Percentiles rank a stretch among this genome's conserved stretches.
phyloP scores from a whole-genome alignment of 2,329 filamentous ascomycete genomes.

The Claviceps capensis region DNA sequence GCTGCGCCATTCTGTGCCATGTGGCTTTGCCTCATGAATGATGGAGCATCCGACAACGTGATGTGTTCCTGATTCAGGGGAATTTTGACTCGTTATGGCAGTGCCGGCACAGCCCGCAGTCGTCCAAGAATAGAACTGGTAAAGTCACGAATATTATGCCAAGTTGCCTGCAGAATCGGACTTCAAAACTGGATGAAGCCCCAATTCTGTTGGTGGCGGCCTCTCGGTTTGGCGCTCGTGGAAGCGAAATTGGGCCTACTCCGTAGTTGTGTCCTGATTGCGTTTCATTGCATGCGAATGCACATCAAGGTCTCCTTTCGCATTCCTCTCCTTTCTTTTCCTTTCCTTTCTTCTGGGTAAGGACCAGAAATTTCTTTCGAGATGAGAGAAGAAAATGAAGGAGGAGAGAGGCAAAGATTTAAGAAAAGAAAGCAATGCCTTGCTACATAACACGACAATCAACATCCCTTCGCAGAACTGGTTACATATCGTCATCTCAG shows the following conservation, averaged over 20 bases:
- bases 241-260: not conserved
- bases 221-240: not conserved
- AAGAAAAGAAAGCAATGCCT: too few species aligned
- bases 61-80: too few species aligned
- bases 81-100: not conserved
- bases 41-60: not conserved
- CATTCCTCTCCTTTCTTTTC: too few species aligned
- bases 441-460: not conserved
- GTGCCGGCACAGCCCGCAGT: not conserved
- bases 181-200: not conserved
- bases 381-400: too few species aligned
- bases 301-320: too few species aligned
- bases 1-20: too few species aligned
- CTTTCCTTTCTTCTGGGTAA: too few species aligned
- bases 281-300: too few species aligned
- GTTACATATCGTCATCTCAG: not conserved
- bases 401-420: not conserved
- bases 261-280: too few species aligned
- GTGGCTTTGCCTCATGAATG: not conserved
- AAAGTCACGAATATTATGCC: too few species aligned
- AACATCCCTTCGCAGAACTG: not conserved
- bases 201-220: not conserved
- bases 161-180: too few species aligned
- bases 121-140: not conserved
- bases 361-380: too few species aligned